Base-by-base conservation (phyloP, 352 stramenopile species). In the Phytophthora quininea region DNA sequence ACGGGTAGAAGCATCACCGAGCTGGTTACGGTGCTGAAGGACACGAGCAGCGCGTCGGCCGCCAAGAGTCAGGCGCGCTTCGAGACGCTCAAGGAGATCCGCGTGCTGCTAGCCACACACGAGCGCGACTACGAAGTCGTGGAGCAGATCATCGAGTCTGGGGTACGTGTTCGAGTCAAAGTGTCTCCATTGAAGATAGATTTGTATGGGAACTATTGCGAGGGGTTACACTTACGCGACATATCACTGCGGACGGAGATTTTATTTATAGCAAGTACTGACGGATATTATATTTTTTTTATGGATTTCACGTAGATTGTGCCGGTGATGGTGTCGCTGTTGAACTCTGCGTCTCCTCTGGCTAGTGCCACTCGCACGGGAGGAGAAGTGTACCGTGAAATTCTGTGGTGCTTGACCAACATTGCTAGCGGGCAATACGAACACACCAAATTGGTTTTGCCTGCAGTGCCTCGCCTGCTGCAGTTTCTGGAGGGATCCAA, bases 331-430 rank as follows among this genome's bases (percentile, higher is more conserved):
- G 84, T 92, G 45, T 70, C 76, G 30, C 59, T 92, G 60, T 74
- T 92, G 12, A 84, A 91, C 58, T 82, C 80, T 52, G 79, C 80
- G 38, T 91, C 84, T 24, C 84, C 84, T n/a, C 56, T 92, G 19
- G 77, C 72, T 29, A 89, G 73, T 54, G 67, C 84, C 30, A 91
- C 84, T 31, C 84, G 82, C 32, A 81, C 79, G 24, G 80, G 77
- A 19, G 82, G 77, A 49, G 84, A 92, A 67, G 84, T 92, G 38
- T 92, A 90, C 64, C 80, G 82, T 24, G 84, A 92, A 72, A 81
- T 93, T 30, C 62, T 93, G 19, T 96, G 88, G 88, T 94, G 86
- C 60, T 72, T 96, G 8, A 93, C 86, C 2, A 92, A 93, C 59
- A 91, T 96, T 52, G 83, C 88, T 31, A 92, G 86, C 35, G 88